Base-by-base conservation (phyloP, 2,329 filamentous ascomycete species). In the Phyllosticta paracitricarpa region DNA sequence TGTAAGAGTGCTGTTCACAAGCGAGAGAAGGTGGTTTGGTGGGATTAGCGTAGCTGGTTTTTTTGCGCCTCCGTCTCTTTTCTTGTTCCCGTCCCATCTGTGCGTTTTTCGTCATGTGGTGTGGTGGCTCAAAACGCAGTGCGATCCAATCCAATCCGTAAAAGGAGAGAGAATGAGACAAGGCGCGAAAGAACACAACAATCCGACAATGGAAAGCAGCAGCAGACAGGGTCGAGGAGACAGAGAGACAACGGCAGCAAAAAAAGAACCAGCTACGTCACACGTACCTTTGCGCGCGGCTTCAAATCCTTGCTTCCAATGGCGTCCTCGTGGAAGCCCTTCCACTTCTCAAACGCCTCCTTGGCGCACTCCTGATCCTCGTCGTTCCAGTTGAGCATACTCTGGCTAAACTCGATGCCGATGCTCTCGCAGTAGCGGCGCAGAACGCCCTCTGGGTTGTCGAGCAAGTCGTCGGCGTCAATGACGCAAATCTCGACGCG, bases 251-350 rank as follows among this genome's bases (percentile, higher is more conserved):
- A 48, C 10, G 62, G 64, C 59, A 67, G 19, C 19, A 22, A 22
- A 22, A 22, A 22, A 22, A 62, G 51, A 55, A 28, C 1, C 25
- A 58, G 10, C 17, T 17, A 26, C n/a, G 28, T 30, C 28, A 25
- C 35, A 76, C 78, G 70, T 74, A 84, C 82, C 65, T 86, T 81
- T 54, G 80, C 79, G 70, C 89, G 81, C 1, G 89, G 84, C 71
- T 87, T 87, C 69, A 99, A 78, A 64, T 85, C 86, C 48, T 82
- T 87, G 71, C 89, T 96, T 66, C 89, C 81, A 68, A 97, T 89
- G 14, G 91, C 94, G 78, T 97, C 94, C 67, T 97, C 89, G 73
- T 97, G 94, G 78, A 96, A 97, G 10, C 94, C 94, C 67, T 86
- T 89, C 94, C 94, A 97, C 79, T 99, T 97, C 77, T 92, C 91